A percentile compares a stretch with the other conserved stretches of the same genome.
These are phyloP conservation scores for Prosopis cineraria DNA, from an alignment of 306 rosid genomes.

Conservation along the genomic window DNA sequence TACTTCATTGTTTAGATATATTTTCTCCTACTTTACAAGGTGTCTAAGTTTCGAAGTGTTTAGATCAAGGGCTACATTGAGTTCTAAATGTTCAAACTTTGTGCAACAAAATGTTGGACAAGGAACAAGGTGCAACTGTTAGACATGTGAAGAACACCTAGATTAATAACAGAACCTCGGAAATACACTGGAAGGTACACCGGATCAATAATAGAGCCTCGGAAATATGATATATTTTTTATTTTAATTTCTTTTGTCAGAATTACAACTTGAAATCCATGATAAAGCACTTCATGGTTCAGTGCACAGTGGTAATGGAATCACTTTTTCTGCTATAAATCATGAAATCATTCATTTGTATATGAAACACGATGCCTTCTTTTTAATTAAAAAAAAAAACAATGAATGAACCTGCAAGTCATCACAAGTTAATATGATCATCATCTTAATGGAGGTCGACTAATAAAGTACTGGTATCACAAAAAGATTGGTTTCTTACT, in stretches of 20 bases:
- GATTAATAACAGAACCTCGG: not conserved
- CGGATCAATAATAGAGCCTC: not conserved
- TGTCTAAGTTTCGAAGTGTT: not conserved
- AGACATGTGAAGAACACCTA: too few species aligned
- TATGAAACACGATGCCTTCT: not conserved
- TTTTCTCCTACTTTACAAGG: not conserved
- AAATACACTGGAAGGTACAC: too few species aligned
- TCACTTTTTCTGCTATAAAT: not conserved
- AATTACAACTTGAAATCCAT: not conserved
- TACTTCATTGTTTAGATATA: not conserved
- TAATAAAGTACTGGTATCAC: not conserved
- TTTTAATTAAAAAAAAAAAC: not conserved
- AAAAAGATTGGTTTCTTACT: slow-evolving; percentile 35
- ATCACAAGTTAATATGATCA: not conserved
- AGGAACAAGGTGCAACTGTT: too few species aligned
- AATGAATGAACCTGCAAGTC: not conserved
- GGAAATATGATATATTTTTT: not conserved
- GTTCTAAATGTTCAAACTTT: too few species aligned
- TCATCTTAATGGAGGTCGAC: not conserved
- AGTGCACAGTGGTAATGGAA: not conserved
- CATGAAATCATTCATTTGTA: not conserved
- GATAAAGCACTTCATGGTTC: not conserved
- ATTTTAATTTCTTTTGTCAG: not conserved
- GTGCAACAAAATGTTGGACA: too few species aligned
- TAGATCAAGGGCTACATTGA: not conserved